Conservation (phyloP, 257 asterid species). For the Linderniella brevidens region DNA sequence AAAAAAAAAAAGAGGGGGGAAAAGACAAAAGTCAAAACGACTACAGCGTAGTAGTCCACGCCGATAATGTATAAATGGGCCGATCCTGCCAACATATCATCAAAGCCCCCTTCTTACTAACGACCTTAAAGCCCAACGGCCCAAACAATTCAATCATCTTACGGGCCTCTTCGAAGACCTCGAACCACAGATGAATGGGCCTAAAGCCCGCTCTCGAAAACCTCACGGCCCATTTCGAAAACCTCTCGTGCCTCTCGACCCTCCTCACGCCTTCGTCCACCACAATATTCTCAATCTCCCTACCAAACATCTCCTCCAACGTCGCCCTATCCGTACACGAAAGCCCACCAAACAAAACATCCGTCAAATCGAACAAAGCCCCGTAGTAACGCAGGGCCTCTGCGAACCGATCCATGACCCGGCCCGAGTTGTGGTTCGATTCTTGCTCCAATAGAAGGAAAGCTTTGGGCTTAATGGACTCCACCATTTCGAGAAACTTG, state of each 20-base stretch:
- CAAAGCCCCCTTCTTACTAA: conserved; percentile 22
- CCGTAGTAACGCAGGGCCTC: conserved; percentile 41
- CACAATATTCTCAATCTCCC: conserved; percentile 41
- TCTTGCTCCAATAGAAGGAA: conserved; percentile 35
- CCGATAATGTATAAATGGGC: conserved; percentile 42
- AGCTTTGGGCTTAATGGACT: conserved; percentile 17
- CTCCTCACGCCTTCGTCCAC: conserved; percentile 37
- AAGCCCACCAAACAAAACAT: conserved; percentile 14
- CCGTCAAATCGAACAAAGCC: conserved; percentile 27
- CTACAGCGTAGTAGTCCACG: conserved; percentile 18
- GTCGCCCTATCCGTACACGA: conserved; percentile 19
- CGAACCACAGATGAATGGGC: conserved; percentile 33
- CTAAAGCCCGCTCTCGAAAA: conserved; percentile 21
- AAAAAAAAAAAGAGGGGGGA: no score
- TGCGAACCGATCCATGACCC: conserved; percentile 25
- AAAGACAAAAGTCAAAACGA: not conserved
- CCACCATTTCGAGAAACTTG: conserved; percentile 21
- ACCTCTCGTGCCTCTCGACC: conserved; percentile 39
- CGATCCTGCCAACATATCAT: conserved; percentile 51
- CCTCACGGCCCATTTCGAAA: conserved; percentile 25
- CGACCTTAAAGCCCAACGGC: conserved; percentile 20
- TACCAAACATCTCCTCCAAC: conserved; percentile 34
- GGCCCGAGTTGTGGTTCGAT: conserved; percentile 26
- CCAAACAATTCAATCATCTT: conserved; percentile 14
- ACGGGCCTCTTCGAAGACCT: conserved; percentile 32